Base-by-base conservation (phyloP, 2,329 filamentous ascomycete genomes). In the Colletotrichum horii region DNA sequence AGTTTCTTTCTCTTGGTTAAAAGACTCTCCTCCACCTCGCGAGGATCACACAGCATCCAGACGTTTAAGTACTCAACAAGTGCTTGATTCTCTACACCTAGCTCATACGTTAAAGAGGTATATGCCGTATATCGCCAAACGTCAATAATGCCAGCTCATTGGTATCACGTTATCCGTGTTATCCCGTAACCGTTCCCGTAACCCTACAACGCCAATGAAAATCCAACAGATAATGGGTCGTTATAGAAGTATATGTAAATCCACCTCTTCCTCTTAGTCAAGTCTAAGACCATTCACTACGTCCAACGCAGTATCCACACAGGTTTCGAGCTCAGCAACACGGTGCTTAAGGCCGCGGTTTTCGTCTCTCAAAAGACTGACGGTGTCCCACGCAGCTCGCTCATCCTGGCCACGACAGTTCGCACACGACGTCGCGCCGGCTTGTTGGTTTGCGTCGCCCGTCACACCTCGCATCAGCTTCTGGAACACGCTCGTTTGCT, bases 301-400 rank as follows among this genome's bases (percentile, higher is more conserved):
- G 79, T 93, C 91, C 70, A 94, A 82, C 3, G 91, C 92, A 8
- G 89, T 88, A 43, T 93, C 92, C 7, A 94, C 89, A 6, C 88
- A 91, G 4, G 84, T 86, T 83, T 94, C 92, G 4, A 94, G 82
- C 78, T 91, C 86, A 22, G 88, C 87, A 5, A 94, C 90, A 24
- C 91, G 84, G 52, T 87, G 85, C 84, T 93, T 93, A 66, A 94
- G 82, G 11, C 88, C 87, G 79, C 86, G 89, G 78, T 94, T 94
- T 85, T 94, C 92, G 62, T 91, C 89, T 52, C 90, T 86, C 74
- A 93, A 83, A 62, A 93, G 77, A 68, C 88, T 87, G n/a, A 92
- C 91, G 6, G 92, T 92, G 79, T 93, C 89, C 92, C 92, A 93
- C 6, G 92, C 92, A 48, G 91, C 86, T 77, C 90, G 91, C 15